Conservation (phyloP, 2,329 filamentous ascomycete genomes). For the Hyphodiscus sp. region DNA sequence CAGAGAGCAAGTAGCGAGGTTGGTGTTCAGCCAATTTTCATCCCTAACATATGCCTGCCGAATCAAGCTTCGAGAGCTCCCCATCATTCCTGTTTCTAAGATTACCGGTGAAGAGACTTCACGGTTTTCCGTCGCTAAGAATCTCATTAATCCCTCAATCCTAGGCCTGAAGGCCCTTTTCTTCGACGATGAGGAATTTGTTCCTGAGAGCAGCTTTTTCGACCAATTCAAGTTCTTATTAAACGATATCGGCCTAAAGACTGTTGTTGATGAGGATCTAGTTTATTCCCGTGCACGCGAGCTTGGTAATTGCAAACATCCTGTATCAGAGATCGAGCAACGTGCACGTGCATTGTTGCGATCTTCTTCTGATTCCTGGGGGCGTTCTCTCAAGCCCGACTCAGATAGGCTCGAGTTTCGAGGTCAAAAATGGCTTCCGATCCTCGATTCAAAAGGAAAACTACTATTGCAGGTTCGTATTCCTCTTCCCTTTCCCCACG, state of each 20-base stretch:
- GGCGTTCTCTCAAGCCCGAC: background rate
- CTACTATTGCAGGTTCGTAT: background rate
- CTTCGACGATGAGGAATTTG: conserved; percentile 24
- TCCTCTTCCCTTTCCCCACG: too few species aligned
- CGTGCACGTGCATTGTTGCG: conserved; percentile 8
- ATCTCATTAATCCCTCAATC: conserved; percentile 18
- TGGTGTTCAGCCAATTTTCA: conserved; percentile 15
- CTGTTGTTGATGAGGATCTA: conserved; percentile 15
- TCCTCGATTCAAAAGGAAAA: background rate
- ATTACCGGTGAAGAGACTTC: conserved; percentile 10
- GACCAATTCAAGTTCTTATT: conserved; percentile 13
- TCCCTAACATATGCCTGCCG: conserved; percentile 2
- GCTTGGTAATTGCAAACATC: conserved; percentile 9
- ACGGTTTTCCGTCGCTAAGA: conserved; percentile 12
- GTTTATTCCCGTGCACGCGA: conserved; percentile 8
- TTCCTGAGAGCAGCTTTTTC: conserved; percentile 17
- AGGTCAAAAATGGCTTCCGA: conserved; percentile 18
- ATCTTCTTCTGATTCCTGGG: conserved; percentile 6
- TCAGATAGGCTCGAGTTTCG: conserved; percentile 1
- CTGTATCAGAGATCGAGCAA: background rate
- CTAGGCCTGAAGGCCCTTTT: conserved; percentile 13
- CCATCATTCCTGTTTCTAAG: conserved; percentile 16
- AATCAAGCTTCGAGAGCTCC: conserved; percentile 10
- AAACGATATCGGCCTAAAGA: conserved; percentile 17
- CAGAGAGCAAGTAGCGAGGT: conserved; percentile 13